Evolutionary conservation across 306 rosid species (phyloP).

Genomic region (Arachis hypogaea): DNA sequence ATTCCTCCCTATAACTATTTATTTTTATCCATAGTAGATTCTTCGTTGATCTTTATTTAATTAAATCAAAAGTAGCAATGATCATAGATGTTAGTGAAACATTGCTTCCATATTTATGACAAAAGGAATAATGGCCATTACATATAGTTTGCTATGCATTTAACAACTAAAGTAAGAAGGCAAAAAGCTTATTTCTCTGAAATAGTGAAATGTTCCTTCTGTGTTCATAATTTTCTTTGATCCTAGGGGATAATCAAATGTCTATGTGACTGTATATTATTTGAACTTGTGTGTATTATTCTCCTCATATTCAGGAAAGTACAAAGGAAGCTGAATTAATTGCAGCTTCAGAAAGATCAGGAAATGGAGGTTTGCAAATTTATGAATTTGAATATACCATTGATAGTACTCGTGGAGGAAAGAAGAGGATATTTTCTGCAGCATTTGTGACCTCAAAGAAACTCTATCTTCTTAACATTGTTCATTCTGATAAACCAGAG

Average conservation of each 20-base stretch:
- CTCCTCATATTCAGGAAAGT: constrained; percentile 65
- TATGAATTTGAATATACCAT: constrained; percentile 81
- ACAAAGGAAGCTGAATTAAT: constrained; percentile 78
- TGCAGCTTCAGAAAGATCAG: constrained; percentile 67
- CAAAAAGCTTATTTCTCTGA: not conserved
- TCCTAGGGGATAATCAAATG: constrained; percentile 5
- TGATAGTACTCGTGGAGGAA: constrained; percentile 89
- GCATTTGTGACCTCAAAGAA: constrained; percentile 90
- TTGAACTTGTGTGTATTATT: constrained; percentile 14
- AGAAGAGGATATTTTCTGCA: constrained; percentile 82
- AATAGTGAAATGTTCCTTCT: not conserved
- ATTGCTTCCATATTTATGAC: too few relatives aligned
- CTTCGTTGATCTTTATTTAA: too few relatives aligned
- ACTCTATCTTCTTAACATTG: constrained; percentile 80
- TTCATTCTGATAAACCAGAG: constrained; percentile 84
- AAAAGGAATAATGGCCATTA: too few relatives aligned
- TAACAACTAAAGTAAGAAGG: not conserved
- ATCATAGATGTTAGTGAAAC: too few relatives aligned
- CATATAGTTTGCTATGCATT: not conserved
- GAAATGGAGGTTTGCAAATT: constrained; percentile 64
- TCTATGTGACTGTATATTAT: not conserved
- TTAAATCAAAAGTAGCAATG: too few relatives aligned
- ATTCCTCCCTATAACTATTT: too few relatives aligned
- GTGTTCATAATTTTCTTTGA: constrained; percentile 5
- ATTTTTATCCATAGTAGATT: too few relatives aligned